Evolutionary conservation across 768 basidiomycete genomes (phyloP).

Genomic region (Boletus pseudopeckii): DNA sequence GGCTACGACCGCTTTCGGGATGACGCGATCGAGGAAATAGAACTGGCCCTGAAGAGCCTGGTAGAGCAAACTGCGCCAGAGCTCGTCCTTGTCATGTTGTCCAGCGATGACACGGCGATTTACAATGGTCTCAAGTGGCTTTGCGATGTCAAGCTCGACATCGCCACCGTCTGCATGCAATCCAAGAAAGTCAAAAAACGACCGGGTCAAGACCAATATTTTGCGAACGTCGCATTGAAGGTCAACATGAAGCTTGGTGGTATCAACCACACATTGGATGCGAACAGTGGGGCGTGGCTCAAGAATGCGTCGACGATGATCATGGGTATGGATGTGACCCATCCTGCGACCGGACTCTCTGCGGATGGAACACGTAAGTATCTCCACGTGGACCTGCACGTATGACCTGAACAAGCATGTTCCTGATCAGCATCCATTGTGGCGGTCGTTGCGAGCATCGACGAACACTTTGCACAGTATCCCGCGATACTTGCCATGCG

Average conservation of each 20-base stretch:
- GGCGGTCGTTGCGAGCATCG: conserved; percentile 51
- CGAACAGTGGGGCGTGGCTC: conserved; percentile 39
- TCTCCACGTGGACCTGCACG: background rate
- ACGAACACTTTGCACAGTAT: conserved; percentile 45
- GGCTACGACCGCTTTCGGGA: conserved; percentile 48
- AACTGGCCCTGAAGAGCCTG: background rate
- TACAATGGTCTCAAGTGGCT: conserved; percentile 51
- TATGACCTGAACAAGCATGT: background rate
- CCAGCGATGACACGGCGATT: conserved; percentile 43
- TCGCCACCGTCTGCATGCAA: conserved; percentile 70
- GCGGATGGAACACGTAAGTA: conserved; percentile 42
- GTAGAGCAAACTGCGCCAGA: conserved; percentile 1
- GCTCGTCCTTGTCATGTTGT: conserved; percentile 44
- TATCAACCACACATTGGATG: conserved; percentile 46
- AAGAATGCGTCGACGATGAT: conserved; percentile 46
- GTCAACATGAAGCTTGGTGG: conserved; percentile 56
- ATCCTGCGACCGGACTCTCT: conserved; percentile 62
- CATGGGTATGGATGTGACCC: conserved; percentile 66
- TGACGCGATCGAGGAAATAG: conserved; percentile 39
- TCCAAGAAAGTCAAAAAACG: conserved; percentile 50
- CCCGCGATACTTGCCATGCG: conserved; percentile 48
- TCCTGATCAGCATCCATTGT: conserved; percentile 41
- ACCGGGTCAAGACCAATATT: conserved; percentile 53
- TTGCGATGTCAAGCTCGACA: conserved; percentile 47
- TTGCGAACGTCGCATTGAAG: conserved; percentile 54